Evolutionary conservation across 495 filamentous ascomycete genomes (phyloP), one percentile per base, ranked within the genome.

Genomic region (Trichocladium antarcticum): DNA sequence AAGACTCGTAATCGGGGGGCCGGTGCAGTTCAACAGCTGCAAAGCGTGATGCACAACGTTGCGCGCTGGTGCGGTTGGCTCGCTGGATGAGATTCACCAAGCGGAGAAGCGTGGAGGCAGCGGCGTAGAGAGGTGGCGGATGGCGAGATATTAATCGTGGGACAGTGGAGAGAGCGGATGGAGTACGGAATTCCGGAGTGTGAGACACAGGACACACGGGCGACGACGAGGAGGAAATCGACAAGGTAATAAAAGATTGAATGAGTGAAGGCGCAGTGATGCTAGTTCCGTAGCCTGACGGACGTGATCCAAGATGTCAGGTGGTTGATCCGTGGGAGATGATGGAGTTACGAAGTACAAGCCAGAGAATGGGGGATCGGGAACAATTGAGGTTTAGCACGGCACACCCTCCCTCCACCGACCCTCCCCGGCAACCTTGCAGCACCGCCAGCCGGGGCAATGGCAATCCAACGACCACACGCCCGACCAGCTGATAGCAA

Each of bases 61-160:
- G 42, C 43, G 37, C 34, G 20, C 42, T 17, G 42, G 10, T 32
- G 12, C 32, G 37, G 24, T 42, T 43, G 31, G 29, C 27, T 17
- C 37, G 16, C 17, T 19, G 32, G 15, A 6, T 38, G 39, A 45
- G 34, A 29, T 36, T 43, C n/a, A 20, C 17, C 32, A 37, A 27
- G 7, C 45, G 17, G 42, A 12, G 22, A 31, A 9, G 41, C 5
- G 21, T 21, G 29, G 37, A 22, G 17, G n/a, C 21, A 38, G 31
- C 14, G 45, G 48, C 45, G 49, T 40, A 28, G 34, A 50, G n/a
- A n/a, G n/a, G n/a, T n/a, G n/a, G 24, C 10, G 5, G 31, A 11
- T 44, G 50, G 54, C 50, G 47, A 50, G 44, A 44, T 51, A 51
- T 54, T 50, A n/a, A 40, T 57, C 47, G 57, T 59, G 40, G 47